Evolutionary conservation across 139 green algal genomes (phyloP), one percentile per base, ranked within the genome.

Genomic region (Micractinium conductrix): DNA sequence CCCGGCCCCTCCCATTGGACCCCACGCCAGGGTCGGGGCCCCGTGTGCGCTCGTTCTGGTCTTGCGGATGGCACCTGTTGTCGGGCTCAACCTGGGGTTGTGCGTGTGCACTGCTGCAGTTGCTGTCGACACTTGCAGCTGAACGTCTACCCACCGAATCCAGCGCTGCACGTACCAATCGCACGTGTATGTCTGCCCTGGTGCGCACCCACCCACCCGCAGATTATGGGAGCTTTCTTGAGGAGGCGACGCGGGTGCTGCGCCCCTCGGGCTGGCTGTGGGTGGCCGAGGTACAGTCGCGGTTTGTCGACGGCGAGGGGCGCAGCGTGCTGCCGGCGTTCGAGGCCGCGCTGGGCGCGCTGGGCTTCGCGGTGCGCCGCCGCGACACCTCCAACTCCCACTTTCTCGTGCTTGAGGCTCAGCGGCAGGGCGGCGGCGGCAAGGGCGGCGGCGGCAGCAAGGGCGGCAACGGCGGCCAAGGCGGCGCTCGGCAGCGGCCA

Each of bases 271-370:
- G 96, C 44, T 91, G 84, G 85, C 89, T 99, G 21, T 98, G 96
- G 96, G 95, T 99, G 28, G 96, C 96, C 8, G 96, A 99, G 92
- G 96, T 99, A n/a, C 89, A 92, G 79, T 90, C 92, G 81, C 71
- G 86, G 35, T 90, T 87, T 44, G 55, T 91, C 63, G 48, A 85
- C 58, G 74, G 62, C 42, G 30, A 30, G 16, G 82, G 81, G 30
- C 35, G 87, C 33, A 88, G 69, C 50, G 38, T 90, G 45, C 42
- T 96, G 68, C n/a, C 86, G 10, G 87, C 72, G 7, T 96, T 98
- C 79, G 43, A 94, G 30, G 44, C 35, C 2, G 90, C 89, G 17
- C 79, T 98, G 37, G 44, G 82, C 30, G 21, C 19, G 26, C 78
- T 96, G 60, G 95, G 95, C 14, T 95, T 96, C 63, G 72, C 81